Evolutionary conservation across 2,329 filamentous ascomycete genomes (phyloP), one percentile per base, ranked within the genome.

Genomic region (Colletotrichum limetticola): DNA sequence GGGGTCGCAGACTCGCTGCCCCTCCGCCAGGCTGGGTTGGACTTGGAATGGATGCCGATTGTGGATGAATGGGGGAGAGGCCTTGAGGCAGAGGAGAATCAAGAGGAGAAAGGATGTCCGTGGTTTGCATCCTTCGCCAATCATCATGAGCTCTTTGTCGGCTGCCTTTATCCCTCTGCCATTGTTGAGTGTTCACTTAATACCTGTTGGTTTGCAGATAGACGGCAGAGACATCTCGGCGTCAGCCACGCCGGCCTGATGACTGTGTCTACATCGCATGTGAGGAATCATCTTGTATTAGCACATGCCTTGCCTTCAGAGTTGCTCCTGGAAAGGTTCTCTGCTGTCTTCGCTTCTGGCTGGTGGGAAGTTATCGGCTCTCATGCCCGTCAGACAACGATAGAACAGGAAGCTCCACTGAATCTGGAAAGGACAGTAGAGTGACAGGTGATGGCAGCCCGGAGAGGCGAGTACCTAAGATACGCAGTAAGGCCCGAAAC

Each of bases 41-140:
- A 46, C 65, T 61, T 71, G 60, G 32, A 46, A 70, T 61, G 66
- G 22, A 66, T 61, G 66, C 32, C 24, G 66, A 72, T 19, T 66
- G 53, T 70, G 70, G 70, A 72, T 70, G 66, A 53, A 72, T 63
- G 65, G 69, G 63, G 69, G 30, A 60, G 55, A 42, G 67, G 70
- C 32, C 28, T 26, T 49, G 56, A 56, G 42, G 32, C 66, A 70
- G 22, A 24, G 59, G 55, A 52, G 12, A 62, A 32, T 37, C 37
- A 63, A 63, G 46, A 56, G 61, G 58, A 49, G 26, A 46, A 24
- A 42, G 24, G 24, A 65, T 24, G 49, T 11, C 22, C 9, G 46
- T 61, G 22, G 19, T 37, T 24, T 24, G 37, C 32, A 56, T 8
- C 35, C 35, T 35, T 72, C 53, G 37, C n/a, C 26, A 35, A 30